Percentiles rank a stretch among this genome's conserved stretches.
Conservation (phyloP, 495 filamentous ascomycete species). For the Poronia punctata region DNA sequence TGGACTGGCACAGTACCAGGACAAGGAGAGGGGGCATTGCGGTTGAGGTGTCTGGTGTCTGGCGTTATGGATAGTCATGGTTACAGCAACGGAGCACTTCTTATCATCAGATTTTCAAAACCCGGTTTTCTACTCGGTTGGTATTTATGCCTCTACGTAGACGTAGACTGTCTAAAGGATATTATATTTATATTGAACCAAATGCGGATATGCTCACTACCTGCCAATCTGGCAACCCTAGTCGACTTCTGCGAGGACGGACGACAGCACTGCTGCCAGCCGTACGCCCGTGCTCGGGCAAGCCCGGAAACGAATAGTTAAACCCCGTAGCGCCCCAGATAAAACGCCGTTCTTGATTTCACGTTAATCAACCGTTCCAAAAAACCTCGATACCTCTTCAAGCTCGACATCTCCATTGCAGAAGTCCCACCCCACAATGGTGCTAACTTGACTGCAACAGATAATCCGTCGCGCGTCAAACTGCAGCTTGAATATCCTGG, state of each 20-base stretch:
- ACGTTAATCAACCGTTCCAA: slow-evolving; percentile 45
- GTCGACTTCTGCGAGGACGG: no score
- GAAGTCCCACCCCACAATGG: slow-evolving; percentile 98
- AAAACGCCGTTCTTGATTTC: no score
- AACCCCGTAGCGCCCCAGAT: no score
- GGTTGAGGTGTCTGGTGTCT: slow-evolving; percentile 3
- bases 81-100: not conserved
- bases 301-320: no score
- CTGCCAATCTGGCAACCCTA: no score
- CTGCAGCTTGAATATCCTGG: slow-evolving; percentile 93
- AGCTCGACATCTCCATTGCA: slow-evolving; percentile 82
- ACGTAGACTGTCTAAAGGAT: no score
- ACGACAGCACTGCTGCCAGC: no score
- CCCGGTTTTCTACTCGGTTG: not conserved
- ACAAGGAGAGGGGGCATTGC: slow-evolving; percentile 15
- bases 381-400: slow-evolving; percentile 74
- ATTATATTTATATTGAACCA: no score
- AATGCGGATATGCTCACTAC: no score
- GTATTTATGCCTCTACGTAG: no score
- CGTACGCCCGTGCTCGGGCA: no score
- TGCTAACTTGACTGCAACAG: slow-evolving; percentile 82
- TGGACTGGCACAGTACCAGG: no score
- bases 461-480: slow-evolving; percentile 93
- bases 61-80: slow-evolving; percentile 8
- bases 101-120: slow-evolving; percentile 5